Evolutionary conservation across 1,139 yeast genomes (phyloP), one percentile per base, ranked within the genome.

Genomic region (Pichia terricola): DNA sequence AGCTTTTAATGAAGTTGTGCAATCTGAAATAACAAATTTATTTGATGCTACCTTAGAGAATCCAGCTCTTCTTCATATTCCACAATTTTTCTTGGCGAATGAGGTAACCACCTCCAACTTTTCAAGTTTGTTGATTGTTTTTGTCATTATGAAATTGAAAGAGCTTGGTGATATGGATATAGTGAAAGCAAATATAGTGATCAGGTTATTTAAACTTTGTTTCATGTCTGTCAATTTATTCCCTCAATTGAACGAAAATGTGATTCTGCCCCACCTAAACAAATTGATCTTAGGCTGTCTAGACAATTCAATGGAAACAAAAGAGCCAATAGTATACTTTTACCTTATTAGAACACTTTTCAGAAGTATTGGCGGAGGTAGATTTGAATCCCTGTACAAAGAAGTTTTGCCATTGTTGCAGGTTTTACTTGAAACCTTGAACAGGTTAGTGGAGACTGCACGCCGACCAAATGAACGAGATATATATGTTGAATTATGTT

Each of bases 141-240:
- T 87, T 59, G 70, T 91, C 53, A 79, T 79, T 54, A 72, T 80
- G 0, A 84, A 84, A 53, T 67, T 94, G 40, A 79, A 77, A 28
- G 87, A 81, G 48, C 68, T 91, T 33, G 98, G 97, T 2, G 80
- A 83, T 48, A 81, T 82, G 31, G 89, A 87, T 56, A 72, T 82
- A 34, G 74, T 82, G 31, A 84, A 83, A 53, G 79, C 95, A 0
- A 86, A 85, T 54, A 82, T 91, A 45, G 67, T 91, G 53, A 84
- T 88, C 26, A 70, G 96, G 44, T 67, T 94, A 38, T 91, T 88
- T 74, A 91, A 89, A 63, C 68, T 91, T 39, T 87, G 95, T 54
- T 89, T 91, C 61, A 87, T 91, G 95, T 89, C 96, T 3, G 96
- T 94, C 3, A 91, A 86, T 55, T 67, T 91, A 45, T 91, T 87